A percentile compares a stretch with the other conserved stretches of the same genome.
These are phyloP conservation scores for Eutypella sp. DNA, from an alignment of 2,329 filamentous ascomycete species.

Conservation along the genomic window DNA sequence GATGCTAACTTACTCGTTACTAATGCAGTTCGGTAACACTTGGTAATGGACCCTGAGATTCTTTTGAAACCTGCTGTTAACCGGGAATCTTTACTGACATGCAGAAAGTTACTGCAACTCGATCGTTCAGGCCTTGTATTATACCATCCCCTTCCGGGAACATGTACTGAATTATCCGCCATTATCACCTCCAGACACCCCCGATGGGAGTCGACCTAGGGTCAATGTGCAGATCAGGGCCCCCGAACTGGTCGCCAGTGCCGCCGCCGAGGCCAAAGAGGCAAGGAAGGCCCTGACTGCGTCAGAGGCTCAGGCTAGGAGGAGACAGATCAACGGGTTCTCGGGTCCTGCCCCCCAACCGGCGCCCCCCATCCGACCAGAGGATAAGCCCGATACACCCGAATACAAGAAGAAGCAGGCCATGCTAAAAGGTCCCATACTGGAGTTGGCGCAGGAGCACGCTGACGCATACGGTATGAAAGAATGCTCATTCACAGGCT, in stretches of 20 bases:
- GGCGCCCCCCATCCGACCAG: constrained; percentile 58
- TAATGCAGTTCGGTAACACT: constrained; percentile 86
- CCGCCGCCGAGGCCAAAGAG: constrained; percentile 38
- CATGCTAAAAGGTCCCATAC: constrained; percentile 77
- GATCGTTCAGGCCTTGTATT: constrained; percentile 94
- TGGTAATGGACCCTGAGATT: constrained; percentile 55
- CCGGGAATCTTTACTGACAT: constrained; percentile 21
- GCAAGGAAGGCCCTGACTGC: constrained; percentile 50
- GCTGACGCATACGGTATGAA: constrained; percentile 81
- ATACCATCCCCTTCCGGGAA: constrained; percentile 89
- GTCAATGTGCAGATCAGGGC: constrained; percentile 59
- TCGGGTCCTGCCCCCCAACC: constrained; percentile 52
- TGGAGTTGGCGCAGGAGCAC: constrained; percentile 81
- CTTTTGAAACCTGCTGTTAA: constrained; percentile 10
- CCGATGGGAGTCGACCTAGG: constrained; percentile 53
- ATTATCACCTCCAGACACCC: constrained; percentile 62
- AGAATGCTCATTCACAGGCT: constrained; percentile 86
- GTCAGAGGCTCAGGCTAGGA: constrained; percentile 52
- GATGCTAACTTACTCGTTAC: constrained; percentile 30
- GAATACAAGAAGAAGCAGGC: constrained; percentile 98
- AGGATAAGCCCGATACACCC: constrained; percentile 90
- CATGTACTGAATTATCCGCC: constrained; percentile 88
- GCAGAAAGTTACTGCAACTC: constrained; percentile 86
- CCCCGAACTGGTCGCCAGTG: constrained; percentile 44
- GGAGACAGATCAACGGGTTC: constrained; percentile 49